A percentile compares a stretch with the other conserved stretches of the same genome.
These are phyloP conservation scores for Paralagenidium karlingii DNA, from an alignment of 352 stramenopile species.

Conservation along the genomic window DNA sequence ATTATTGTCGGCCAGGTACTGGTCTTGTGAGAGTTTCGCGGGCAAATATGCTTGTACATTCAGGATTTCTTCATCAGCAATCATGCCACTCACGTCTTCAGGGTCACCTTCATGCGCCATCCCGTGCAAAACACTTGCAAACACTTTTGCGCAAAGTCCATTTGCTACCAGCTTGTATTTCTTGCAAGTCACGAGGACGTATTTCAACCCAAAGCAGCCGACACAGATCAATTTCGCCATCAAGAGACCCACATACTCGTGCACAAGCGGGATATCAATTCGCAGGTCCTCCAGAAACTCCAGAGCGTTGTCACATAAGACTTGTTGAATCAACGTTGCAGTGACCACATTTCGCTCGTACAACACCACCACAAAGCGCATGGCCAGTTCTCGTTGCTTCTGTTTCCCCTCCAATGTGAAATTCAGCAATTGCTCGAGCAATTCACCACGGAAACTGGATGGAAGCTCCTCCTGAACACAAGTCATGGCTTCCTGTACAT, in stretches of 20 bases:
- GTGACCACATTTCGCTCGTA: constrained; percentile 56
- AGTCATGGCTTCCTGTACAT: constrained; percentile 56
- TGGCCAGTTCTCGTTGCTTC: constrained; percentile 43
- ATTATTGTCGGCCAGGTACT: constrained; percentile 48
- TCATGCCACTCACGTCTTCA: constrained; percentile 52
- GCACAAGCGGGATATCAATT: constrained; percentile 75
- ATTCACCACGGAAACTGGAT: constrained; percentile 22
- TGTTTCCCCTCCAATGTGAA: constrained; percentile 63
- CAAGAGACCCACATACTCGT: constrained; percentile 63
- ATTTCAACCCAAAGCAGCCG: constrained; percentile 75
- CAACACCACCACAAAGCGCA: constrained; percentile 61
- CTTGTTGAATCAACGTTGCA: constrained; percentile 57
- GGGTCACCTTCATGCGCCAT: constrained; percentile 57
- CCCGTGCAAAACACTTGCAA: constrained; percentile 61
- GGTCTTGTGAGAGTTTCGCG: no score
- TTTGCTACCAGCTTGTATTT: constrained; percentile 31
- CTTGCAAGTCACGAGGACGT: constrained; percentile 61
- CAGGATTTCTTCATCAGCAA: constrained; percentile 68
- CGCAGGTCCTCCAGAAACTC: constrained; percentile 79
- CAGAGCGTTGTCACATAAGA: constrained; percentile 39
- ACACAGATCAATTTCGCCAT: constrained; percentile 61
- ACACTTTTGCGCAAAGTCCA: constrained; percentile 48
- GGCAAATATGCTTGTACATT: constrained; percentile 10
- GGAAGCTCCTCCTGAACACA: constrained; percentile 70
- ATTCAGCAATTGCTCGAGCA: constrained; percentile 52